Conservation (phyloP, 1,284 basidiomycete genomes). For the Pascua guehoae region DNA sequence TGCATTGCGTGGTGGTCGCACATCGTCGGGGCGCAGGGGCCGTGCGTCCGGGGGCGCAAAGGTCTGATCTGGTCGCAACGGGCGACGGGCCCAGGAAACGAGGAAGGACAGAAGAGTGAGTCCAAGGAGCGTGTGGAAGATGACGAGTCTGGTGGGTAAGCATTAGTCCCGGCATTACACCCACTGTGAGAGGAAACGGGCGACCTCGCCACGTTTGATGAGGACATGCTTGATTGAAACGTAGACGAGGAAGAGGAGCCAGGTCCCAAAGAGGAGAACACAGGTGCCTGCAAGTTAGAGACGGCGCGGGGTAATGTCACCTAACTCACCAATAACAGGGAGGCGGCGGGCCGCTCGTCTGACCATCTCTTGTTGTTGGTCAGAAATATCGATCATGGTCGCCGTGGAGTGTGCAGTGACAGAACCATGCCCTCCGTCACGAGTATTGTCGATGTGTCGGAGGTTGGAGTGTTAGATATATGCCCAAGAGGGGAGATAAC, state of each 20-base stretch:
- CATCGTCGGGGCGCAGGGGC: constrained; percentile 14
- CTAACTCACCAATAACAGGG: constrained; percentile 5
- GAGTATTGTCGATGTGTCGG: not conserved
- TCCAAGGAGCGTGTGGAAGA: constrained; percentile 25
- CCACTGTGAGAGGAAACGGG: constrained; percentile 32
- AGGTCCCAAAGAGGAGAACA: constrained; percentile 21
- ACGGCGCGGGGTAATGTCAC: not conserved
- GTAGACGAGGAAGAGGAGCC: constrained; percentile 30
- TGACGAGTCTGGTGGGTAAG: constrained; percentile 16
- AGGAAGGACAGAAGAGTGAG: constrained; percentile 29
- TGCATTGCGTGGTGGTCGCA: not conserved
- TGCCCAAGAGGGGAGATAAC: too few species aligned
- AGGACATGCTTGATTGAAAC: constrained; percentile 28
- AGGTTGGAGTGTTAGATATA: not conserved
- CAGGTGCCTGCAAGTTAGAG: constrained; percentile 10
- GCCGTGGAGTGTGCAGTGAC: not conserved
- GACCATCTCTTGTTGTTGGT: not conserved
- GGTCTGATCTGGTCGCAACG: constrained; percentile 28
- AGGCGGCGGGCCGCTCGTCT: not conserved
- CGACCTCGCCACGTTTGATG: constrained; percentile 19
- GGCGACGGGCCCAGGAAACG: constrained; percentile 20
- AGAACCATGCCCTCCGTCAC: not conserved
- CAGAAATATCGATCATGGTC: not conserved
- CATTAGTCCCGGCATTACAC: not conserved
- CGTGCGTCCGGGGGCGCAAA: constrained; percentile 26